phyloP scores from a whole-genome alignment of 129 eudicot genomes.

The Flaveria brownii region DNA sequence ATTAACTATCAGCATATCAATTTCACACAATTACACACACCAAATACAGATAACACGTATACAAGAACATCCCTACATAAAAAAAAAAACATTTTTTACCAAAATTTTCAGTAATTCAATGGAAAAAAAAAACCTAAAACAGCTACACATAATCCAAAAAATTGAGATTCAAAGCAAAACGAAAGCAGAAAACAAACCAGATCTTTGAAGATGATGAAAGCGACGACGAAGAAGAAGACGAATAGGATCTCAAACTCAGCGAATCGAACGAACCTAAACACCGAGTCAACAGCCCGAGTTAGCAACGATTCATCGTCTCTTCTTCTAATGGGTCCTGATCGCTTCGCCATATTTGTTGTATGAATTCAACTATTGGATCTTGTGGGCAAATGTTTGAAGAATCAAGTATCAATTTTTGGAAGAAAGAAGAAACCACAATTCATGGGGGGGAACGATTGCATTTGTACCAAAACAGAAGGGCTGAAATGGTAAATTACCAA shows the following conservation, averaged over 20 bases:
- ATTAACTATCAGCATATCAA: not conserved
- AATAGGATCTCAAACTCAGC: slow-evolving; percentile 98
- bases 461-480: too few relatives aligned
- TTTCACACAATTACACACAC: not conserved
- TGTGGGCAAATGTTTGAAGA: not conserved
- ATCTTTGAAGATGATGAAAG: slow-evolving; percentile 84
- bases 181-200: slow-evolving; percentile 47
- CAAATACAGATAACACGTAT: too few relatives aligned
- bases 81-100: not conserved
- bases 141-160: not conserved
- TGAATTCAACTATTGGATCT: not conserved
- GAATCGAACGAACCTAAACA: slow-evolving; percentile 62
- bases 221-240: slow-evolving; percentile 71
- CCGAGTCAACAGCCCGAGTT: slow-evolving; percentile 71
- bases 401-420: not conserved
- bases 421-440: not conserved
- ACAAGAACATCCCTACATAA: not conserved
- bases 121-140: slow-evolving; percentile 25
- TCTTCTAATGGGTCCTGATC: slow-evolving; percentile 35
- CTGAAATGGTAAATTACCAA: too few relatives aligned
- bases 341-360: slow-evolving; percentile 44
- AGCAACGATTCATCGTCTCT: slow-evolving; percentile 51
- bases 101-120: not conserved
- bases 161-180: not conserved
- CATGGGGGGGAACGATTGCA: not conserved